These are phyloP conservation scores for Fraxinus anomala DNA, from an alignment of 257 asterid species.

Conservation along the genomic window DNA sequence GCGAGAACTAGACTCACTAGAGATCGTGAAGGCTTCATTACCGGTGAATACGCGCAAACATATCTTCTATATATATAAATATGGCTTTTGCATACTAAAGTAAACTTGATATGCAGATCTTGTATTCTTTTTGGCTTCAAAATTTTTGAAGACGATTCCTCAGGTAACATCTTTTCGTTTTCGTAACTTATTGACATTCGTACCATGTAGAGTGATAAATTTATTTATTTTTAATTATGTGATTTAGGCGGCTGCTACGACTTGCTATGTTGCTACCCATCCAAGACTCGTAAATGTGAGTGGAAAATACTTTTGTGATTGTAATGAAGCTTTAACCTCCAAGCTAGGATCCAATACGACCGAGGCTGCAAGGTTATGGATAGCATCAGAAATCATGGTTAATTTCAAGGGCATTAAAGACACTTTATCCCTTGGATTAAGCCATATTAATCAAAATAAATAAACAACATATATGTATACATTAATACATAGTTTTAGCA, in stretches of 20 bases:
- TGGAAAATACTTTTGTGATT: slow-evolving; percentile 85
- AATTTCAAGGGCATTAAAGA: slow-evolving; percentile 29
- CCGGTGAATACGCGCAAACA: neutral
- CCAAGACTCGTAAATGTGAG: slow-evolving; percentile 61
- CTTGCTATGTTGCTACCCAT: slow-evolving; percentile 85
- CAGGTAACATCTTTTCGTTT: slow-evolving; percentile 49
- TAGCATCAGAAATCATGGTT: slow-evolving; percentile 68
- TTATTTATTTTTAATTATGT: neutral
- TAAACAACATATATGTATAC: neutral
- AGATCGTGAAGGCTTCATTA: slow-evolving; percentile 85
- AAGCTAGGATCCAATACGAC: slow-evolving; percentile 61
- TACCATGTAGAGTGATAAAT: neutral
- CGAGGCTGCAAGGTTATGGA: slow-evolving; percentile 76
- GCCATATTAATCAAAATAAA: neutral
- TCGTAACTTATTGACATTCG: no score
- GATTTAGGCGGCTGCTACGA: slow-evolving; percentile 84
- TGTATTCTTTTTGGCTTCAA: slow-evolving; percentile 83
- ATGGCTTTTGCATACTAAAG: no score
- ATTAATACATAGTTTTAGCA: neutral
- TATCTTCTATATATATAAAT: no score
- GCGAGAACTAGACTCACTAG: slow-evolving; percentile 79
- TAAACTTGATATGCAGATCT: slow-evolving; percentile 47
- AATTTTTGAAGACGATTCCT: slow-evolving; percentile 80
- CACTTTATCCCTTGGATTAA: slow-evolving; percentile 11
- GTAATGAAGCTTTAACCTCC: slow-evolving; percentile 77